These are phyloP conservation scores for Hamigera avellanea DNA, from an alignment of 495 filamentous ascomycete species.

Conservation along the genomic window DNA sequence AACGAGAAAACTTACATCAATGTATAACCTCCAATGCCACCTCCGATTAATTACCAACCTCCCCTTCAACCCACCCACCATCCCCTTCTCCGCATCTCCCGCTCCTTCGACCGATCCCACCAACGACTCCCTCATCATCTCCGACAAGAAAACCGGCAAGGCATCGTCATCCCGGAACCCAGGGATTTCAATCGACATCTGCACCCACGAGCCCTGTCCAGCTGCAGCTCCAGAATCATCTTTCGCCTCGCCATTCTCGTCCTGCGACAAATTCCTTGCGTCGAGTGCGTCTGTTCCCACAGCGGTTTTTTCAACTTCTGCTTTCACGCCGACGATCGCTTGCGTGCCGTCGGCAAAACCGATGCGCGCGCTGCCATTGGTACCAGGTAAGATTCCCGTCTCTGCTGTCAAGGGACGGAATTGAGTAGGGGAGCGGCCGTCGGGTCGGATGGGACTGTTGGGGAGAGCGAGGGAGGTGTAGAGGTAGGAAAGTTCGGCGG, in stretches of 20 bases:
- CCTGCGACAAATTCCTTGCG: slow-evolving; percentile 13
- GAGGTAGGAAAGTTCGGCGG: slow-evolving; percentile 92
- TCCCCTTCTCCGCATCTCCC: slow-evolving; percentile 10
- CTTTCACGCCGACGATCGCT: slow-evolving; percentile 90
- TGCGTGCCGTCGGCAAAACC: slow-evolving; percentile 93
- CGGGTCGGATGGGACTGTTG: slow-evolving; percentile 75
- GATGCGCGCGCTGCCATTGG: slow-evolving; percentile 86
- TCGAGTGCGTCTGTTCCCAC: slow-evolving; percentile 21
- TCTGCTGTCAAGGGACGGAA: slow-evolving; percentile 89
- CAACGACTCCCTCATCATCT: slow-evolving; percentile 82
- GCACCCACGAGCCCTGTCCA: slow-evolving; percentile 53
- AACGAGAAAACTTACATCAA: slow-evolving; percentile 58
- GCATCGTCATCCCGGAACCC: slow-evolving; percentile 86
- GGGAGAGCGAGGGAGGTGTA: slow-evolving; percentile 71
- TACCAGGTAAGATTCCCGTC: slow-evolving; percentile 72
- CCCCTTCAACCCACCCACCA: slow-evolving; percentile 53
- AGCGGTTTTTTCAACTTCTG: slow-evolving; percentile 68
- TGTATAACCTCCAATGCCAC: slow-evolving; percentile 93
- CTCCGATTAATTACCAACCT: slow-evolving; percentile 72
- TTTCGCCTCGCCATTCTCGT: slow-evolving; percentile 16
- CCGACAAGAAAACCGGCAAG: slow-evolving; percentile 70
- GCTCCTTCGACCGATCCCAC: slow-evolving; percentile 40
- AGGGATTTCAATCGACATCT: slow-evolving; percentile 75
- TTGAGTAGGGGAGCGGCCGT: slow-evolving; percentile 68
- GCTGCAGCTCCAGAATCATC: slow-evolving; percentile 4